Base-by-base conservation (phyloP, 2,329 filamentous ascomycete genomes). In the Stylonectria norvegica region DNA sequence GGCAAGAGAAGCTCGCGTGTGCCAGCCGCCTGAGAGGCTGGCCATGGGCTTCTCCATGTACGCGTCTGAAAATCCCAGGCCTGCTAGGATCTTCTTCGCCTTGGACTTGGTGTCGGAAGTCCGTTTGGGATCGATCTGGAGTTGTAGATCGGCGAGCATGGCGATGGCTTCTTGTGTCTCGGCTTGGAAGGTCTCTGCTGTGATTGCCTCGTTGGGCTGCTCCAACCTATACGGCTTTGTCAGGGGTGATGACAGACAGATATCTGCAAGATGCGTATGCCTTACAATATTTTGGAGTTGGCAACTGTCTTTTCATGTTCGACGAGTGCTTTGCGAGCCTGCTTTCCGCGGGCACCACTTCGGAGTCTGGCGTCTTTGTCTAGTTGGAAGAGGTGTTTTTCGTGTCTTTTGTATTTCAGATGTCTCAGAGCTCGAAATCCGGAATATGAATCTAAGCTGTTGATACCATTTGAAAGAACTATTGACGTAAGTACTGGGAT, bases 21-120 rank as follows among this genome's bases (percentile, higher is more conserved):
- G 76, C 84, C 84, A 88, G 2, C 85, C 89, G 5, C 89, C 88
- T 0, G 87, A 93, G 2, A 94, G 69, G 23, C 78, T 79, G 1
- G 71, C 69, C 10, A 86, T 72, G 5, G 78, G 72, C 45, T 76
- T 79, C 11, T 71, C 66, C 45, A 88, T 75, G 40, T 73, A 69
- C 1, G 74, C 61, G 18, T 84, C 77, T 1, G 79, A 76, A 60
- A 91, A 91, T 0, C 86, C 86, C 0, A 91, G 72, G 33, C 85
- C 86, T 0, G 73, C 62, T 4, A 93, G 71, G 17, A 89, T 79
- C 31, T 67, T 76, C 36, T 79, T 78, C 4, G 86, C 85, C 49
- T 76, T 78, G 3, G 75, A 71, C 58, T 89, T 83, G n/a, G 78
- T 70, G 20, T 81, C 75, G 0, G 77, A 71, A 1, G 86, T 63